Evolutionary conservation across 768 basidiomycete species (phyloP), one percentile per base, ranked within the genome.

Genomic region (Tephrocybe rancida): DNA sequence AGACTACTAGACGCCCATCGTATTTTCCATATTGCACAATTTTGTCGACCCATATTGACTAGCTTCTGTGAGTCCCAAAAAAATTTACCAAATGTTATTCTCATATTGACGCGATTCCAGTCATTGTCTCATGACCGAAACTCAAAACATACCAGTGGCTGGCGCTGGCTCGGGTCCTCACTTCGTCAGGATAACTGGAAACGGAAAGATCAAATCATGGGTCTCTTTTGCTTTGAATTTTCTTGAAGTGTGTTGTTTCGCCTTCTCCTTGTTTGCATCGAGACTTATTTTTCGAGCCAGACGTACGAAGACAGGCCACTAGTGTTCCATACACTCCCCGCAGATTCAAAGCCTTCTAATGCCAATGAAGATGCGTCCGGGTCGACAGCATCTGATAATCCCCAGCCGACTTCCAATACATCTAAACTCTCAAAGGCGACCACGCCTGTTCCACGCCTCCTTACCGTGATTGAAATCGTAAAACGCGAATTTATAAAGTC

Each of bases 391-490:
- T 25, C 46, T 24, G 29, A 26, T 44, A 21, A 30, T 30, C 60
- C 50, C 6, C 35, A 54, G 14, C 45, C 5, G 21, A 51, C 10
- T 10, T 9, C 37, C 11, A n/a, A 25, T 49, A 9, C 39, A 43
- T 19, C 55, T 18, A 56, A 50, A 42, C 63, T 69, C 42, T 69
- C 68, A 3, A 63, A 67, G 14, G 68, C 73, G 2, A 76, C 81
- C 0, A 59, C 70, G 0, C 65, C 72, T 7, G 77, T 83, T 4
- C 84, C 90, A 0, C 82, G 87, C 0, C 76, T 95, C 7, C 74
- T 95, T 32, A 83, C 86, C 0, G 87, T 92, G 3, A 85, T 84
- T 0, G 92, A 95, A 68, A 90, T 94, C 51, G 82, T 92, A 61
- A 94, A 94, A 63, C 82, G 92, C 24, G 88, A 92, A 64, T 92